phyloP scores from a whole-genome alignment of 192 early-diverging fungal species.

The Paraglomus occultum region DNA sequence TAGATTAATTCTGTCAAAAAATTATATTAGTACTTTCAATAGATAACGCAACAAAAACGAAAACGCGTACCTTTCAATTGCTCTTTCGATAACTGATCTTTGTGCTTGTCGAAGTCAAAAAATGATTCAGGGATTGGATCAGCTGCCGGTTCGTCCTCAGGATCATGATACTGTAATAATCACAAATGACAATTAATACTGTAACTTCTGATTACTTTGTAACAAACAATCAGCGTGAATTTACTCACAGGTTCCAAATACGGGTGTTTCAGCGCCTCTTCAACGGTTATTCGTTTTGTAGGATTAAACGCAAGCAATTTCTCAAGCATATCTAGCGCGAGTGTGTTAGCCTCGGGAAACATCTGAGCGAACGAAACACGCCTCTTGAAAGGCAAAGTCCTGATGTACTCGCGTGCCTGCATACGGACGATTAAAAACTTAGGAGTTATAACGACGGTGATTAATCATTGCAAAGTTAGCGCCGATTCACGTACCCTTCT shows the following conservation, averaged over 20 bases:
- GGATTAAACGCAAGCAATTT: slow-evolving; percentile 88
- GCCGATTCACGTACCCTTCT: slow-evolving; percentile 44
- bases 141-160: slow-evolving; percentile 81
- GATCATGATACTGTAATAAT: slow-evolving; percentile 58
- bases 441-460: neutral
- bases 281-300: slow-evolving; percentile 81
- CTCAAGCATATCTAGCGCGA: slow-evolving; percentile 86
- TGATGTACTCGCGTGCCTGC: slow-evolving; percentile 89
- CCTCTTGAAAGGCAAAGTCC: slow-evolving; percentile 80
- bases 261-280: slow-evolving; percentile 89
- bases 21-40: neutral
- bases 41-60: neutral
- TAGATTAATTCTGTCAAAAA: slow-evolving; percentile 23
- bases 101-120: slow-evolving; percentile 86
- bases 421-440: slow-evolving; percentile 4
- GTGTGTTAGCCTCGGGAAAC: slow-evolving; percentile 85
- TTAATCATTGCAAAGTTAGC: neutral
- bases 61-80: slow-evolving; percentile 70
- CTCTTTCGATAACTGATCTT: slow-evolving; percentile 77
- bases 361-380: slow-evolving; percentile 78
- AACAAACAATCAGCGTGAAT: neutral
- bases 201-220: neutral
- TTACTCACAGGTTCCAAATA: slow-evolving; percentile 62
- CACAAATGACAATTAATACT: neutral
- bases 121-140: slow-evolving; percentile 72